Percentiles rank a stretch among this genome's conserved stretches.
Evolutionary conservation across 164 flowering plant species (phyloP).

Genomic region (Akebia trifoliata): DNA sequence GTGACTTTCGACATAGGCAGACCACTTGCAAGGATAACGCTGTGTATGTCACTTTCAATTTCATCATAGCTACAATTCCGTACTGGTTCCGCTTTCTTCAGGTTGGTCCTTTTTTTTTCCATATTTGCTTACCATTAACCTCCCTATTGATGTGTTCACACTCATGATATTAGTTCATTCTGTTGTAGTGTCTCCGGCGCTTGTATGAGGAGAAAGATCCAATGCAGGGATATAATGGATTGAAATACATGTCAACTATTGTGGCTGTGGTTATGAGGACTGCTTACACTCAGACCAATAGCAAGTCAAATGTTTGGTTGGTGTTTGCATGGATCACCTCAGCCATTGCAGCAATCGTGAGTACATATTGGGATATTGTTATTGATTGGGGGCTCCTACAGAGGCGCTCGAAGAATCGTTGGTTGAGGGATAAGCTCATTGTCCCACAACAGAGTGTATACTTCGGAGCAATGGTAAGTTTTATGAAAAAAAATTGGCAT

Average conservation of each 20-base stretch:
- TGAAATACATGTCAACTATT: conserved; percentile 59
- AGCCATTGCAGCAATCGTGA: conserved; percentile 37
- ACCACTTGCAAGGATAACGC: conserved; percentile 29
- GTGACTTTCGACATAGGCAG: conserved; percentile 38
- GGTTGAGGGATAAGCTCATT: conserved; percentile 57
- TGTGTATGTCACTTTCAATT: conserved; percentile 28
- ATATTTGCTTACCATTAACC: neutral
- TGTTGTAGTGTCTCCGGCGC: conserved; percentile 71
- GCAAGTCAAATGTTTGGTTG: conserved; percentile 36
- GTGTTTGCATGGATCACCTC: conserved; percentile 51
- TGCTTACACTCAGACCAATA: conserved; percentile 33
- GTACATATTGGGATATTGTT: conserved; percentile 71
- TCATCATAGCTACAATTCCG: conserved; percentile 24
- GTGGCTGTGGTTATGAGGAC: conserved; percentile 63
- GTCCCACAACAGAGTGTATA: conserved; percentile 51
- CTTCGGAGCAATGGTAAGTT: conserved; percentile 54
- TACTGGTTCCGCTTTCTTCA: conserved; percentile 30
- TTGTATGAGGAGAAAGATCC: conserved; percentile 57
- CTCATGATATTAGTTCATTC: neutral
- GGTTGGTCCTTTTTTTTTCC: conserved; percentile 8
- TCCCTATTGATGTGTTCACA: too few species aligned
- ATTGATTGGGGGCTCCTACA: conserved; percentile 76
- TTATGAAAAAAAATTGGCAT: neutral
- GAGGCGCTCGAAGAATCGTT: conserved; percentile 49
- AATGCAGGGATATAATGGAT: conserved; percentile 54